Conservation (phyloP, 2,329 filamentous ascomycete species). For the Sporothrix variecibatus region DNA sequence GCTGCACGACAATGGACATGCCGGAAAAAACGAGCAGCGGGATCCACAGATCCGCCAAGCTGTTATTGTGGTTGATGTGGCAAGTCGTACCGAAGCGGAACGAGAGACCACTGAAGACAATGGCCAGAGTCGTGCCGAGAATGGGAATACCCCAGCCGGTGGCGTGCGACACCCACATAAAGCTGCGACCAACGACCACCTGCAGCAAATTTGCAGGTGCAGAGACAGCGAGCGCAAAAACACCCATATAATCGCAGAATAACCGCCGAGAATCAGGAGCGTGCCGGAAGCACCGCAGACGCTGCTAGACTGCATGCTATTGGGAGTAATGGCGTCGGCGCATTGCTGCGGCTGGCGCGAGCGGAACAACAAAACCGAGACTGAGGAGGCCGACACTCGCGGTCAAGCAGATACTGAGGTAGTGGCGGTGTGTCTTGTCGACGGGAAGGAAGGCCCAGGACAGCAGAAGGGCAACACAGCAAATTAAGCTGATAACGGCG, state of each 20-base stretch:
- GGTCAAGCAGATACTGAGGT: slow-evolving; percentile 85
- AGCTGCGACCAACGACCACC: slow-evolving; percentile 79
- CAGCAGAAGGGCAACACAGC: slow-evolving; percentile 73
- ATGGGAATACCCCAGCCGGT: slow-evolving; percentile 83
- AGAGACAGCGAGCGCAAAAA: slow-evolving; percentile 88
- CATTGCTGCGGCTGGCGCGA: slow-evolving; percentile 79
- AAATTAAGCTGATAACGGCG: slow-evolving; percentile 70
- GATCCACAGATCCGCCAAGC: slow-evolving; percentile 84
- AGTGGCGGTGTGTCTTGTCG: slow-evolving; percentile 89
- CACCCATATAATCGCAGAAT: slow-evolving; percentile 83
- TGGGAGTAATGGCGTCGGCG: slow-evolving; percentile 85
- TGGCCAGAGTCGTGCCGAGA: slow-evolving; percentile 71
- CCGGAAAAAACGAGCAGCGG: slow-evolving; percentile 79
- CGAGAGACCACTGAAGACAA: slow-evolving; percentile 86
- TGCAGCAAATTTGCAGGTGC: slow-evolving; percentile 98
- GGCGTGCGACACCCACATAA: slow-evolving; percentile 82
- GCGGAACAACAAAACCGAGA: slow-evolving; percentile 87
- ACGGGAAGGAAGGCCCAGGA: slow-evolving; percentile 81
- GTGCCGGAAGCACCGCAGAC: slow-evolving; percentile 88
- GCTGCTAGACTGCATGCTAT: slow-evolving; percentile 81
- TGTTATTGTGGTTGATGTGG: slow-evolving; percentile 89
- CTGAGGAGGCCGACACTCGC: slow-evolving; percentile 76
- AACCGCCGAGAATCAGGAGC: slow-evolving; percentile 82
- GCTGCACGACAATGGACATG: slow-evolving; percentile 75
- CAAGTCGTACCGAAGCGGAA: slow-evolving; percentile 91